phyloP scores from a whole-genome alignment of 805 yeast genomes.

The Dipodascus albidus region DNA sequence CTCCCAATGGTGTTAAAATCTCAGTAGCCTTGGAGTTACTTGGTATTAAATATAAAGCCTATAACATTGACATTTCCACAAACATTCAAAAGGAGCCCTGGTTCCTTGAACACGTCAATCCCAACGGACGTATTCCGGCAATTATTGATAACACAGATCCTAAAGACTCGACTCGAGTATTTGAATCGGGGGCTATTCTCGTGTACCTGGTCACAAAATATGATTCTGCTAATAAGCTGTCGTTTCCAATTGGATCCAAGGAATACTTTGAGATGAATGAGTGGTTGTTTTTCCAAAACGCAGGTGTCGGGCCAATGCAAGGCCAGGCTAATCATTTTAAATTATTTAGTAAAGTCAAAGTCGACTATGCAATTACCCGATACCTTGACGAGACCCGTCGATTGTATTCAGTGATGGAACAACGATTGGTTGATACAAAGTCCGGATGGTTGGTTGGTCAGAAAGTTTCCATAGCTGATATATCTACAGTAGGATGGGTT shows the following conservation, averaged over 20 bases:
- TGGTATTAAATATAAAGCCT: constrained; percentile 24
- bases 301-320: constrained; percentile 50
- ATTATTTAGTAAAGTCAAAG: constrained; percentile 31
- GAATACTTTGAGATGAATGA: constrained; percentile 35
- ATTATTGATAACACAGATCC: constrained; percentile 25
- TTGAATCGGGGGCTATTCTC: constrained; percentile 54
- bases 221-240: constrained; percentile 40
- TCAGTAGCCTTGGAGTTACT: constrained; percentile 27
- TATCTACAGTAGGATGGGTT: constrained; percentile 40
- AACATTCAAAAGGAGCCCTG: constrained; percentile 44
- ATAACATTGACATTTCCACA: constrained; percentile 31
- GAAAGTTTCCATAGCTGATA: constrained; percentile 45
- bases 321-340: constrained; percentile 47
- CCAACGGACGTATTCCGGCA: constrained; percentile 55
- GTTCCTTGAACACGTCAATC: constrained; percentile 41
- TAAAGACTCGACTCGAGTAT: constrained; percentile 26
- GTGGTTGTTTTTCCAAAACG: constrained; percentile 46
- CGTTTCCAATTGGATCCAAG: constrained; percentile 26
- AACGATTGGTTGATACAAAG: constrained; percentile 34
- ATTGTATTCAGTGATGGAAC: constrained; percentile 43
- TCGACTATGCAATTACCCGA: constrained; percentile 43
- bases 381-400: constrained; percentile 41
- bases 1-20: constrained; percentile 34
- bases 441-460: constrained; percentile 48
- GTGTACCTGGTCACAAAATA: constrained; percentile 48